Evolutionary conservation across 1,284 basidiomycete genomes (phyloP).

Genomic region (Peniophora sp.): DNA sequence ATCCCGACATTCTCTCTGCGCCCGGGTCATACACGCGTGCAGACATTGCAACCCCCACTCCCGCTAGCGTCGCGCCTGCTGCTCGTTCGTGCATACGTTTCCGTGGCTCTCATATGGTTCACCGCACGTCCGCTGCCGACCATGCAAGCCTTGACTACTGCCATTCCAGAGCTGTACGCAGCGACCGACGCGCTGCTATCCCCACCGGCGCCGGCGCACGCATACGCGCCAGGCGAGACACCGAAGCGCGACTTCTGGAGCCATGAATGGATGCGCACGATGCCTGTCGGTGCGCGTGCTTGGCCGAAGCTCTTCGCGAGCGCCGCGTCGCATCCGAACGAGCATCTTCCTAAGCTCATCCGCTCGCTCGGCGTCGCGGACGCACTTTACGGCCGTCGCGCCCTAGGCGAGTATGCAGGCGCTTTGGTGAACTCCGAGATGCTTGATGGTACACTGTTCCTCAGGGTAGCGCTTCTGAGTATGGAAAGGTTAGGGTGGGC

Average conservation of each 20-base stretch:
- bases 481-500: conserved; percentile 7
- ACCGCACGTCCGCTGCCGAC: conserved; percentile 30
- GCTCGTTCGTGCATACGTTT: conserved; percentile 32
- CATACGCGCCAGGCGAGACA: conserved; percentile 19
- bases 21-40: background rate
- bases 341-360: conserved; percentile 55
- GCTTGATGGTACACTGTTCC: conserved; percentile 4
- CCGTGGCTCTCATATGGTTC: conserved; percentile 25
- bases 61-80: conserved; percentile 15
- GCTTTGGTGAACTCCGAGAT: conserved; percentile 32
- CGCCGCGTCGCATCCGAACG: conserved; percentile 45
- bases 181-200: conserved; percentile 6
- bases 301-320: conserved; percentile 51
- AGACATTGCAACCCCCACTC: conserved; percentile 17
- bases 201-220: conserved; percentile 11
- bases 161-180: conserved; percentile 28
- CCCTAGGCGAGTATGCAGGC: conserved; percentile 23
- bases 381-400: conserved; percentile 35
- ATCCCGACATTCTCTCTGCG: conserved; percentile 24
- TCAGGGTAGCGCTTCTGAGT: conserved; percentile 4
- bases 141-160: conserved; percentile 10
- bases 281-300: conserved; percentile 30
- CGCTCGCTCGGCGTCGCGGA: conserved; percentile 49
- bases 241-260: conserved; percentile 18
- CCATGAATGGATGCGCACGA: conserved; percentile 24